Conservation (phyloP, 176 grass and related monocot species). For the Urochloa ruziziensis region DNA sequence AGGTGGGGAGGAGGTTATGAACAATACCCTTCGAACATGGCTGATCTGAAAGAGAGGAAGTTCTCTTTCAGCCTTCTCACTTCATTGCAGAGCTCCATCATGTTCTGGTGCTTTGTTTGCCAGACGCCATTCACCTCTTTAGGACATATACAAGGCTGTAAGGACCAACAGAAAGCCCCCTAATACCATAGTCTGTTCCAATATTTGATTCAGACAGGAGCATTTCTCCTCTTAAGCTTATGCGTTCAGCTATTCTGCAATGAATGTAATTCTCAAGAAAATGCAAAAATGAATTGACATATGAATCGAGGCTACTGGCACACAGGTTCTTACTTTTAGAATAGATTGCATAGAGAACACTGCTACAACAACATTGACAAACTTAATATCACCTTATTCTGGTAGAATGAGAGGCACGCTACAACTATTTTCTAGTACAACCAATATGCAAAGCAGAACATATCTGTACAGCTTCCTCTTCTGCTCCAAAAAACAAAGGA, state of each 20-base stretch:
- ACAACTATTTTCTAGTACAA: neutral
- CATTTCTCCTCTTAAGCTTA: neutral
- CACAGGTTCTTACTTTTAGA: conserved; percentile 13
- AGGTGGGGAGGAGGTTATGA: neutral
- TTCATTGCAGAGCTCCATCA: conserved; percentile 62
- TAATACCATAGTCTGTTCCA: neutral
- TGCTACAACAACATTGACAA: neutral
- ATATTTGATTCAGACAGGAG: neutral
- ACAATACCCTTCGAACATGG: conserved; percentile 51
- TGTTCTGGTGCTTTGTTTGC: conserved; percentile 51
- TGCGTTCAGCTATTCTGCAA: neutral
- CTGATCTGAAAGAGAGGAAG: conserved; percentile 48
- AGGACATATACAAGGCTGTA: conserved; percentile 4
- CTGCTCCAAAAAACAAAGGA: neutral
- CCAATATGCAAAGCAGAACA: conserved; percentile 12
- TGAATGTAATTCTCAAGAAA: conserved; percentile 12
- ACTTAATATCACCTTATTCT: neutral
- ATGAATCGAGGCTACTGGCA: neutral
- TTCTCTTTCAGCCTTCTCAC: conserved; percentile 48
- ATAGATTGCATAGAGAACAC: conserved; percentile 4
- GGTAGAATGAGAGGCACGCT: neutral
- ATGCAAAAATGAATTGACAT: neutral
- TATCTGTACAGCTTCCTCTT: no score
- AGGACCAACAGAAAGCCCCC: neutral
- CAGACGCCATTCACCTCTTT: conserved; percentile 51